Evolutionary conservation across 495 filamentous ascomycete genomes (phyloP), one percentile per base, ranked within the genome.

Genomic region (Niebla homalea): DNA sequence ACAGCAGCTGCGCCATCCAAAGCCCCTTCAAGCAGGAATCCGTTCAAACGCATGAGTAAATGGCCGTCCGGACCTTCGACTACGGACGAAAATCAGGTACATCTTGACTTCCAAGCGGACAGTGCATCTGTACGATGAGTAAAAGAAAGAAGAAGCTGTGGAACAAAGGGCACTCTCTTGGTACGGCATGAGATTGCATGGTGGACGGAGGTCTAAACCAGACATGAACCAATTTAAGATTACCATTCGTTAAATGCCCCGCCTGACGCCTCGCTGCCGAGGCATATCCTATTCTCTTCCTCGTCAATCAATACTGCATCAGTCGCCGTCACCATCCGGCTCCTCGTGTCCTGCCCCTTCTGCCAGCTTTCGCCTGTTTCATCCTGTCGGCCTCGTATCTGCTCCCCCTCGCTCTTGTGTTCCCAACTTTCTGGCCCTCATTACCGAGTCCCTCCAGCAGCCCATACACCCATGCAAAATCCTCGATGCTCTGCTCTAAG

Each of bases 401-500:
- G 36, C 53, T 56, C 18, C 52, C 44, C 26, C 39, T 50, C 16
- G 63, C 68, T 43, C 16, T 52, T 26, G 35, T 36, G 20, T 45
- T 32, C 36, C 46, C 64, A 42, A 70, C 67, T 44, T 53, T 65
- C 57, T 67, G 59, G 49, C 79, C 79, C 62, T 80, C 76, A 48
- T 66, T 61, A 53, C 71, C 61, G 66, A 81, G 81, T 25, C 85
- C 74, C 21, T 67, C 62, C 51, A 65, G 59, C 45, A 82, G 65
- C 6, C 74, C 73, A 49, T 66, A 64, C 2, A 68, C 51, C 69
- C 78, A 81, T 0, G 71, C 78, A 2, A 74, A 51, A 56, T 89
- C 86, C 20, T 67, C 63, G 36, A 72, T 52, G 5, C 76, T 77
- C 43, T 73, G 70, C 61, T 80, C 84, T 49, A 79, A 44, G 0